These are phyloP conservation scores for Trichosanthes truncata DNA, from an alignment of 306 rosid genomes.

Conservation along the genomic window DNA sequence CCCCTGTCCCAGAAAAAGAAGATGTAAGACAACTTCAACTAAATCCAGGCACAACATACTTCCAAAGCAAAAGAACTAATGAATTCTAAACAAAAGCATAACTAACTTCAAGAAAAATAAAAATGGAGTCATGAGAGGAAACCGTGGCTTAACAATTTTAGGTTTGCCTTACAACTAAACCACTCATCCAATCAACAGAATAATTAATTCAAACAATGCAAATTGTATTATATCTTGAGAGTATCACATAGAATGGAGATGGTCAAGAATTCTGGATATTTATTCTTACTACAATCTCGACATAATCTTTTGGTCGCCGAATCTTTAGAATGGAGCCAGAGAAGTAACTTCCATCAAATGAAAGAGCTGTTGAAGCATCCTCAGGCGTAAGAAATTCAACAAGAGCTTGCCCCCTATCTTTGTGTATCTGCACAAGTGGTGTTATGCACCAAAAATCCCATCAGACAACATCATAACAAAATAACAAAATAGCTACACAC, in stretches of 20 bases:
- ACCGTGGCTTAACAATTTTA: background rate
- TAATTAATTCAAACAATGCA: background rate
- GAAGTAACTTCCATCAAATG: constrained; percentile 64
- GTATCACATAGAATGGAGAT: constrained; percentile 8
- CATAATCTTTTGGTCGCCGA: constrained; percentile 84
- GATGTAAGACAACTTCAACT: background rate
- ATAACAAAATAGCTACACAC: constrained; percentile 3
- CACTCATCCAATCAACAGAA: background rate
- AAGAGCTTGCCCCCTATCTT: constrained; percentile 76
- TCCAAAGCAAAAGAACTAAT: background rate
- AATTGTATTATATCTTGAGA: background rate
- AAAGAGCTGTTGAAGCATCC: constrained; percentile 83
- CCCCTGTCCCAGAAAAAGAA: background rate
- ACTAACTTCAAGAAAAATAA: background rate
- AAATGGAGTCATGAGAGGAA: background rate
- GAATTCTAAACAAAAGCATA: background rate
- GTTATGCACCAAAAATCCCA: constrained; percentile 14
- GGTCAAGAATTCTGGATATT: constrained; percentile 13
- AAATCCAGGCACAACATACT: background rate
- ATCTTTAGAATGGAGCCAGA: constrained; percentile 63
- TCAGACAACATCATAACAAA: background rate
- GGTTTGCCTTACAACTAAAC: background rate
- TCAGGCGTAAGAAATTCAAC: constrained; percentile 88
- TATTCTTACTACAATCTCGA: constrained; percentile 77
- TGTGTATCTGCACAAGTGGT: constrained; percentile 53